Evolutionary conservation across 1,284 basidiomycete genomes (phyloP), one percentile per base, ranked within the genome.

Genomic region (Apiotrichum porosum): DNA sequence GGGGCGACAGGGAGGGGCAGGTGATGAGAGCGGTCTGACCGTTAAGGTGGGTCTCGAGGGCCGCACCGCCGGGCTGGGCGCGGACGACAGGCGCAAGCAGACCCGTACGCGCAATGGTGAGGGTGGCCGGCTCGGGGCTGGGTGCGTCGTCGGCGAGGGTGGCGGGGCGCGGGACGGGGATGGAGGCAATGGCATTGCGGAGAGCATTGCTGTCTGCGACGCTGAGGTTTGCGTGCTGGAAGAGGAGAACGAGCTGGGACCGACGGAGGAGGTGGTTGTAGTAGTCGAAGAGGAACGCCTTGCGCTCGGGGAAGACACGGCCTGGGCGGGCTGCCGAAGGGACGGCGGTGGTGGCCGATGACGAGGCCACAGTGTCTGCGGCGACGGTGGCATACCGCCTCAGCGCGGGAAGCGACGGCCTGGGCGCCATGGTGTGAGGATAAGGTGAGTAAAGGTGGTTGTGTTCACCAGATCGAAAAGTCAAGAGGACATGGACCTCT

Each of bases 211-310:
- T 65, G 52, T 75, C 71, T 18, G 59, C 52, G 1, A 67, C 68
- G 4, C 63, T 52, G 32, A 76, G 61, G 56, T 75, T 73, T 42
- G 60, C 65, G 37, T 72, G 73, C 22, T 69, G 62, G 58, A 76
- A 74, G 36, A 77, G 59, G 12, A 77, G 58, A 44, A 75, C 63
- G 31, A 75, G 55, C 13, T 66, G 52, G 33, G 68, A 69, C 8
- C 51, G 42, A 4, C 54, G 32, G 34, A 76, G 54, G n/a, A 76
- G 63, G 51, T 74, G 66, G 37, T 45, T 44, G 57, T 76, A 75
- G 40, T 66, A 63, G 19, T 60, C 49, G 61, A 66, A 70, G 26
- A 76, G 60, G 52, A 69, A 70, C 18, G 64, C 56, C 59, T 77
- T 77, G 45, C 74, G 66, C 19, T 61, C 55, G 31, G 64, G 56